Conservation (phyloP, 2,329 filamentous ascomycete species). For the Neoascochyta sp. region DNA sequence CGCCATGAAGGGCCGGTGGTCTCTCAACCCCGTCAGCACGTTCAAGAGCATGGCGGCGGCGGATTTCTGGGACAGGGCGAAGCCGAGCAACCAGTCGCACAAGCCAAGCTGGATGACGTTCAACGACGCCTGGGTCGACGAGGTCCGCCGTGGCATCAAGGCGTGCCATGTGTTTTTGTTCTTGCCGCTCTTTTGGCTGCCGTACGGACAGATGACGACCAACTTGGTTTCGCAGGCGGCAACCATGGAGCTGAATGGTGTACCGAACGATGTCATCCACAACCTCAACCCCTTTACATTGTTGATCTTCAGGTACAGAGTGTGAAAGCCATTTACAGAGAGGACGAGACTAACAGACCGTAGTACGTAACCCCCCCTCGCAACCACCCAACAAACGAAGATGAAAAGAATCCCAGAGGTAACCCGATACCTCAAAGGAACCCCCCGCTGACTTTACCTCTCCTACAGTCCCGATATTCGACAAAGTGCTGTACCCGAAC, state of each 20-base stretch:
- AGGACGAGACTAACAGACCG: no score
- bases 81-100: slow-evolving; percentile 57
- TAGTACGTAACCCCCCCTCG: no score
- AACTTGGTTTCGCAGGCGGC: slow-evolving; percentile 54
- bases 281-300: slow-evolving; percentile 73
- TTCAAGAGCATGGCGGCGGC: slow-evolving; percentile 47
- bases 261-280: slow-evolving; percentile 73
- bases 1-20: slow-evolving; percentile 59
- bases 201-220: slow-evolving; percentile 62
- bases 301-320: no score
- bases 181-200: slow-evolving; percentile 45
- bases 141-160: slow-evolving; percentile 21
- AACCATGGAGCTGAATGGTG: slow-evolving; percentile 53
- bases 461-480: slow-evolving; percentile 64
- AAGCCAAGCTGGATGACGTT: slow-evolving; percentile 73
- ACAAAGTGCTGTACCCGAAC: slow-evolving; percentile 61
- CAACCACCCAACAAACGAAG: no score
- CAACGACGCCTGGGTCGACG: slow-evolving; percentile 74
- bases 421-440: no score
- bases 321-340: no score
- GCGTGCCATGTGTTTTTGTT: slow-evolving; percentile 50
- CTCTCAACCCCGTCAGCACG: slow-evolving; percentile 53
- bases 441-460: no score
- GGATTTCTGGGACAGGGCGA: slow-evolving; percentile 48
- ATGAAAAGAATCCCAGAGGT: no score